Percentiles rank a stretch among this genome's conserved stretches.
phyloP scores from a whole-genome alignment of 2,329 filamentous ascomycete species.

The Stagonosporopsis tanaceti region DNA sequence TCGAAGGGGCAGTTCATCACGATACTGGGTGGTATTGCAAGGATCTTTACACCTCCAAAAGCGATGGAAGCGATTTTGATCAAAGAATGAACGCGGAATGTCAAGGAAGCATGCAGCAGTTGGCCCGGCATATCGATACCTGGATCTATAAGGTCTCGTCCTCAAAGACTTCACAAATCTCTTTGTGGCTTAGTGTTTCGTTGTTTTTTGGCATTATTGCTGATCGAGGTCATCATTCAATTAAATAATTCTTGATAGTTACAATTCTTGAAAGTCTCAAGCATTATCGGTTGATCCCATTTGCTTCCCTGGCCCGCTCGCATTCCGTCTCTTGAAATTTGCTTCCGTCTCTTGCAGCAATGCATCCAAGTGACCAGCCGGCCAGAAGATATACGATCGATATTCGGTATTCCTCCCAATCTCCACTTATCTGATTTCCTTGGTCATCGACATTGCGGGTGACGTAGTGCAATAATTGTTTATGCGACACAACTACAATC shows the following conservation, averaged over 20 bases:
- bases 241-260: not conserved
- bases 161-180: no score
- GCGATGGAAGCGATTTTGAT: not conserved
- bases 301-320: not conserved
- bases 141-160: no score
- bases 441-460: conserved; percentile 1
- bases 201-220: no score
- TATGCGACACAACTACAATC: conserved; percentile 1
- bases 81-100: not conserved
- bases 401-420: conserved; percentile 2
- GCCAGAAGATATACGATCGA: not conserved
- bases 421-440: conserved; percentile 1
- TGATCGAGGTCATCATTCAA: not conserved
- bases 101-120: no score
- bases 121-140: no score
- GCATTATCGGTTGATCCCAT: not conserved
- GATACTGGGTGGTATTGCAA: not conserved
- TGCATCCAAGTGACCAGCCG: not conserved
- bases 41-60: not conserved
- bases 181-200: no score
- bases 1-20: not conserved
- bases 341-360: not conserved
- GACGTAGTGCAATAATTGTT: conserved; percentile 2
- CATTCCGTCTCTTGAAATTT: not conserved
- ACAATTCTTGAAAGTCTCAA: not conserved